A percentile compares a stretch with the other conserved stretches of the same genome.
Evolutionary conservation across 805 yeast species (phyloP).

Genomic region (Wickerhamomyces chaumierensis): DNA sequence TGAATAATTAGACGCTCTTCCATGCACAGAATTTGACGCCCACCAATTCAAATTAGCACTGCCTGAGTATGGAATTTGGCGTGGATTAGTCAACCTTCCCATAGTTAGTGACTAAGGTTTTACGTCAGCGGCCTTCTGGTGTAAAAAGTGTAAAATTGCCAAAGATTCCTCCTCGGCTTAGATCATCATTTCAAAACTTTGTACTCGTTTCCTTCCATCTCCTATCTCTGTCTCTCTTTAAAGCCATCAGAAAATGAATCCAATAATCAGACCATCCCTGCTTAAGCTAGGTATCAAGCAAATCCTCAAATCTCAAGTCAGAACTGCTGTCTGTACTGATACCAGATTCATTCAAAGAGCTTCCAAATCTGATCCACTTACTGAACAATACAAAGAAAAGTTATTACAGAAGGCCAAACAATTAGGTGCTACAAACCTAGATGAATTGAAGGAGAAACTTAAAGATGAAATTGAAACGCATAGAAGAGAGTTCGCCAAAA

Average conservation of each 20-base stretch:
- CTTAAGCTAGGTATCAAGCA: not conserved
- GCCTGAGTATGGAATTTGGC: too few relatives aligned
- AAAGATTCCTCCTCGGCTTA: too few relatives aligned
- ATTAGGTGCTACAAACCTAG: conserved; percentile 35
- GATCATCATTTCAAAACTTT: too few relatives aligned
- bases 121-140: too few relatives aligned
- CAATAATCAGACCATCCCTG: not conserved
- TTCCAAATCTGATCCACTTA: conserved; percentile 16
- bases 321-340: conserved; percentile 12
- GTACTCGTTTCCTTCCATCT: too few relatives aligned
- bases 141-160: too few relatives aligned
- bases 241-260: not conserved
- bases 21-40: too few relatives aligned
- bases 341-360: conserved; percentile 8
- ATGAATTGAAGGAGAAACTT: conserved; percentile 50
- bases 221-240: too few relatives aligned
- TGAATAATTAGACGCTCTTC: too few relatives aligned
- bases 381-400: conserved; percentile 23
- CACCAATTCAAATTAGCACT: too few relatives aligned
- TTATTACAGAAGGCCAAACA: conserved; percentile 26
- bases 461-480: conserved; percentile 48
- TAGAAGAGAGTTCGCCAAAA: conserved; percentile 42
- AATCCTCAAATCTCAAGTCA: conserved; percentile 1
- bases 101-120: too few relatives aligned
- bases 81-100: too few relatives aligned